Evolutionary conservation across 441 rosid species (phyloP).

Genomic region (Daphne laureola): DNA sequence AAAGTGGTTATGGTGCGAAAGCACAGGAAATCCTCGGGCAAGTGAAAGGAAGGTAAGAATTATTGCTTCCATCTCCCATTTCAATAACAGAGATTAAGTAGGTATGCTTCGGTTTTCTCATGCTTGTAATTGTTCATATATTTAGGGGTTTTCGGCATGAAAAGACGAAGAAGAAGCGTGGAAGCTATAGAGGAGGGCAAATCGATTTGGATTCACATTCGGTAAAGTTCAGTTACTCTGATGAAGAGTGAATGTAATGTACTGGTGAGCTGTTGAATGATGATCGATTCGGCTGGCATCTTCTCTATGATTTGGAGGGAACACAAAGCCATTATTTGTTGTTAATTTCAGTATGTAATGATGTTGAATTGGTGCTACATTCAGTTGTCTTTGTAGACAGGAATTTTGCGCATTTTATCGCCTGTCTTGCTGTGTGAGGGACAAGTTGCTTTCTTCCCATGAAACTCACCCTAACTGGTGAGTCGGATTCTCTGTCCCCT

Average conservation of each 20-base stretch:
- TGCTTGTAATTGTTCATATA: neutral
- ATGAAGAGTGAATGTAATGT: constrained; percentile 43
- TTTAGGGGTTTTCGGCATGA: constrained; percentile 91
- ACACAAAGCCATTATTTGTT: too few species aligned
- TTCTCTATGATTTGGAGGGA: too few species aligned
- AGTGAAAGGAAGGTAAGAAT: constrained; percentile 84
- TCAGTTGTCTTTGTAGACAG: too few species aligned
- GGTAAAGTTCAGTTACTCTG: constrained; percentile 75
- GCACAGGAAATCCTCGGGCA: constrained; percentile 91
- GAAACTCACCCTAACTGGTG: too few species aligned
- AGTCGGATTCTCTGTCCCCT: too few species aligned
- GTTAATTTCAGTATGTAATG: too few species aligned
- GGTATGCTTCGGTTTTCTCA: neutral
- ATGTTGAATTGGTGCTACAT: too few species aligned
- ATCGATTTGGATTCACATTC: constrained; percentile 84
- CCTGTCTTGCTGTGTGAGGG: too few species aligned
- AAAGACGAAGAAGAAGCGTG: constrained; percentile 97
- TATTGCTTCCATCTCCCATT: neutral
- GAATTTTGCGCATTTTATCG: too few species aligned
- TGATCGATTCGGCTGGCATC: too few species aligned
- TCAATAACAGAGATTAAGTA: neutral
- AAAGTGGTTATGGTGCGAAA: constrained; percentile 85
- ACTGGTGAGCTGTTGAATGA: too few species aligned
- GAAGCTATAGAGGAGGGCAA: constrained; percentile 88
- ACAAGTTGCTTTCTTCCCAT: too few species aligned